Conservation (phyloP, 495 filamentous ascomycete species). For the Annulohypoxylon nitens region DNA sequence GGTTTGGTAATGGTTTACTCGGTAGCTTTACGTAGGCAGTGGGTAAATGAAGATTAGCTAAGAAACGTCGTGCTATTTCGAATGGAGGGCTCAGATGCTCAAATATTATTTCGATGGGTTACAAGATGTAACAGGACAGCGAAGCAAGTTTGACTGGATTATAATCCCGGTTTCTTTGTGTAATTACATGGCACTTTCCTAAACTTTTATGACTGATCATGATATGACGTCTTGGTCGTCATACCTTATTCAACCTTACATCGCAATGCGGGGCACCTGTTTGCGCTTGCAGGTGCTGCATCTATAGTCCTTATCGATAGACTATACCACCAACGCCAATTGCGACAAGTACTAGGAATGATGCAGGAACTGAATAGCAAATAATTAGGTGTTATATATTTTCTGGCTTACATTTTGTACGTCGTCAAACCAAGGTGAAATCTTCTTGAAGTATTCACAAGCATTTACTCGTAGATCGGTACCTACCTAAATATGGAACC, state of each 20-base stretch:
- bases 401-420: neutral
- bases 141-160: neutral
- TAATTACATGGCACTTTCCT: constrained; percentile 7
- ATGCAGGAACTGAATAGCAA: no score
- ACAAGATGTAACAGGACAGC: neutral
- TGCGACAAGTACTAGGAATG: neutral
- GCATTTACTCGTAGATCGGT: neutral
- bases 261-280: constrained; percentile 39
- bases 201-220: constrained; percentile 16
- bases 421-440: neutral
- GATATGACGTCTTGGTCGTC: constrained; percentile 28
- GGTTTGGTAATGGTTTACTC: neutral
- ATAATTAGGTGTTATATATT: neutral
- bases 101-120: neutral
- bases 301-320: constrained; percentile 32
- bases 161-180: neutral
- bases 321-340: neutral
- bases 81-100: neutral
- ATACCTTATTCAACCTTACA: constrained; percentile 33
- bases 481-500: neutral
- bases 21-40: neutral
- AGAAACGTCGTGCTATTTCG: neutral
- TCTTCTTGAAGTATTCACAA: no score
- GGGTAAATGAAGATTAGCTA: neutral
- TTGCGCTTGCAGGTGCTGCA: neutral